Percentiles rank a stretch among this genome's conserved stretches.
Conservation (phyloP, 192 early-diverging fungal genomes). For the Coemansia sp. region DNA sequence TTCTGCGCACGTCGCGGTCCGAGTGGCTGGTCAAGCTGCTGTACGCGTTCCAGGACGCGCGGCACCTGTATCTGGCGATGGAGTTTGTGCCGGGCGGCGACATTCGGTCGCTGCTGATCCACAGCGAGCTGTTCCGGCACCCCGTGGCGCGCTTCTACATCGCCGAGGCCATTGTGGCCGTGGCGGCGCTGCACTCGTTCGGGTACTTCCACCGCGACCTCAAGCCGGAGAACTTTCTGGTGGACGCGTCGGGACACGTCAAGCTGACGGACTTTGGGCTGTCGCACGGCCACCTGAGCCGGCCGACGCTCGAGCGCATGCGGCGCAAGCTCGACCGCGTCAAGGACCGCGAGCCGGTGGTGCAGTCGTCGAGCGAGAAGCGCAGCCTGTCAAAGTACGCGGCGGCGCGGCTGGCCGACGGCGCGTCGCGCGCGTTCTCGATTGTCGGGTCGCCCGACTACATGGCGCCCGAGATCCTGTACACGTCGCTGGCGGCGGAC, state of each 20-base stretch:
- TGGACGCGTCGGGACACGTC: constrained; percentile 65
- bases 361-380: constrained; percentile 50
- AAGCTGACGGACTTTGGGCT: constrained; percentile 92
- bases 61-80: constrained; percentile 72
- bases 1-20: constrained; percentile 62
- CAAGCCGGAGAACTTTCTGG: constrained; percentile 52
- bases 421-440: constrained; percentile 59
- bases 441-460: constrained; percentile 90
- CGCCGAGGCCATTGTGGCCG: constrained; percentile 79
- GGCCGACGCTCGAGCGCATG: constrained; percentile 45
- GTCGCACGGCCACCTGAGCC: constrained; percentile 73
- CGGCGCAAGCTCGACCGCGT: constrained; percentile 53
- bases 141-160: constrained; percentile 80
- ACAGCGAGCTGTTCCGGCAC: constrained; percentile 68
- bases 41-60: constrained; percentile 82
- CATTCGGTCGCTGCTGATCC: constrained; percentile 72
- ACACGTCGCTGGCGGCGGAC: constrained; percentile 43
- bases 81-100: constrained; percentile 68
- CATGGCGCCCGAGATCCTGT: constrained; percentile 89
- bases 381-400: constrained; percentile 42
- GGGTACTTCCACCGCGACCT: constrained; percentile 52
- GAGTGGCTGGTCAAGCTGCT: constrained; percentile 86
- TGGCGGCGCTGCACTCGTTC: constrained; percentile 58
- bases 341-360: constrained; percentile 51
- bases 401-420: constrained; percentile 46